phyloP scores from a whole-genome alignment of 768 basidiomycete genomes.

The Lactarius indigo region DNA sequence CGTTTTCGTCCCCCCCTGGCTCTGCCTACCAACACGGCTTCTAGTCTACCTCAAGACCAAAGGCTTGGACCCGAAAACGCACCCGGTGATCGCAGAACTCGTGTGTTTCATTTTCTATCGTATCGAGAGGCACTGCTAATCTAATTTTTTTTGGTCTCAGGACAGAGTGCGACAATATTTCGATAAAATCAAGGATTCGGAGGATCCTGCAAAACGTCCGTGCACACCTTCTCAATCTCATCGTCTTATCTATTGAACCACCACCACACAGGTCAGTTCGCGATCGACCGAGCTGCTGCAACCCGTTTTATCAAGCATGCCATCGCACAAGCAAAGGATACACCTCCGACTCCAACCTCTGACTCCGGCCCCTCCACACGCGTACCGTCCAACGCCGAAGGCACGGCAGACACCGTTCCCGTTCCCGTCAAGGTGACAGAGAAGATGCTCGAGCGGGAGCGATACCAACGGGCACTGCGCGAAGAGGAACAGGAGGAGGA shows the following conservation, averaged over 20 bases:
- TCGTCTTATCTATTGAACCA: neutral
- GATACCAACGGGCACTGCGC: slow-evolving; percentile 55
- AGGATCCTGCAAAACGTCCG: slow-evolving; percentile 61
- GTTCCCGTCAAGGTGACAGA: slow-evolving; percentile 57
- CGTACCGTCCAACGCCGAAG: slow-evolving; percentile 23
- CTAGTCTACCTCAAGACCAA: slow-evolving; percentile 77
- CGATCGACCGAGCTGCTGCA: slow-evolving; percentile 78
- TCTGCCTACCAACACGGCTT: neutral
- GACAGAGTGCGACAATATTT: slow-evolving; percentile 78
- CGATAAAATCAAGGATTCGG: slow-evolving; percentile 73
- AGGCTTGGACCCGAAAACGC: slow-evolving; percentile 76
- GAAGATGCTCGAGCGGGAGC: slow-evolving; percentile 69
- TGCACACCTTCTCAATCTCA: neutral
- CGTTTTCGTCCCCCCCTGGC: neutral
- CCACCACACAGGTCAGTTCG: slow-evolving; percentile 35
- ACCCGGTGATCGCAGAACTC: slow-evolving; percentile 72
- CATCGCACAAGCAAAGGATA: slow-evolving; percentile 55
- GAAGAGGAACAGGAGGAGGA: slow-evolving; percentile 38
- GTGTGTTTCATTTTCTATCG: slow-evolving; percentile 34
- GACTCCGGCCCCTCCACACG: slow-evolving; percentile 21
- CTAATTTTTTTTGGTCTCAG: slow-evolving; percentile 36
- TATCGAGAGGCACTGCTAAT: neutral
- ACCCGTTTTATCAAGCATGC: slow-evolving; percentile 82
- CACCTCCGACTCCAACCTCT: slow-evolving; percentile 12
- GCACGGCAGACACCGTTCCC: slow-evolving; percentile 23